A percentile compares a stretch with the other conserved stretches of the same genome.
Conservation (phyloP, 257 asterid genomes). For the Solanum chiquidenum region DNA sequence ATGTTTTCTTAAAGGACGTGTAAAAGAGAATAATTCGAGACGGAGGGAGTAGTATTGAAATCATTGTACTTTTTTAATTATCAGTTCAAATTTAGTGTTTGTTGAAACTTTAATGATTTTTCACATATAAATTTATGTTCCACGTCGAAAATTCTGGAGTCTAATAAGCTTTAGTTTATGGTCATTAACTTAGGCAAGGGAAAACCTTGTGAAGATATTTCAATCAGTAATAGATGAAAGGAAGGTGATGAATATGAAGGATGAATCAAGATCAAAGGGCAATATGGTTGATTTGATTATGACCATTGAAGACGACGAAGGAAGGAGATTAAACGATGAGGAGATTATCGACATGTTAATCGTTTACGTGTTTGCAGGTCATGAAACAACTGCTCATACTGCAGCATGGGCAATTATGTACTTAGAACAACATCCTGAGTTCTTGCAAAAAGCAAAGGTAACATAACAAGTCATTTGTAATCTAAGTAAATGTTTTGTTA, state of each 20-base stretch:
- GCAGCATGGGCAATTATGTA: background rate
- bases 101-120: background rate
- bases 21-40: background rate
- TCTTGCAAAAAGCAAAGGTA: constrained; percentile 1
- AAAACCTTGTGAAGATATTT: background rate
- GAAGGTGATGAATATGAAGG: background rate
- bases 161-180: background rate
- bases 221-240: background rate
- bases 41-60: background rate
- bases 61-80: background rate
- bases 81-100: background rate
- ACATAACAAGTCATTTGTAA: background rate
- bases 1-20: background rate
- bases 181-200: background rate
- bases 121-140: background rate
- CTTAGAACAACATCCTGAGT: constrained; percentile 1
- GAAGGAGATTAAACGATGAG: background rate
- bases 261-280: background rate
- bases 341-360: constrained; percentile 1
- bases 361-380: background rate
- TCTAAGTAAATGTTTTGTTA: background rate
- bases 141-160: background rate
- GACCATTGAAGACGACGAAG: background rate
- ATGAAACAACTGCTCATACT: background rate
- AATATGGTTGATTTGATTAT: background rate